phyloP scores from a whole-genome alignment of 768 basidiomycete species.

The Amanita muscaria region DNA sequence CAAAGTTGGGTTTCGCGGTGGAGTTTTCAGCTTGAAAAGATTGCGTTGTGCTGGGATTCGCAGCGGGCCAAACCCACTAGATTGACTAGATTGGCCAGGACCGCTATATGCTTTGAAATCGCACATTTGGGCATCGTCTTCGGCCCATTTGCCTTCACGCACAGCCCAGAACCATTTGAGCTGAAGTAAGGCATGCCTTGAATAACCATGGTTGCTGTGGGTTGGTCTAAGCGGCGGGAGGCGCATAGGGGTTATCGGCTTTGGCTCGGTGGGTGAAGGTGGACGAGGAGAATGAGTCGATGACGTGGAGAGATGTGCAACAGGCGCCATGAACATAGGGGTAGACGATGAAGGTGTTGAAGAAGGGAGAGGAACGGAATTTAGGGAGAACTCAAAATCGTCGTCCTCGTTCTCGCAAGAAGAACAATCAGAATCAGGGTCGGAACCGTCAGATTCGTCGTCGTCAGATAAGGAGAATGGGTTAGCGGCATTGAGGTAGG shows the following conservation, averaged over 20 bases:
- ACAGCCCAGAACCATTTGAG: constrained; percentile 55
- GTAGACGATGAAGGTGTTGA: not conserved
- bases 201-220: constrained; percentile 53
- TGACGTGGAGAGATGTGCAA: constrained; percentile 4
- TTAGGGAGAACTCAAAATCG: constrained; percentile 9
- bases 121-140: constrained; percentile 16
- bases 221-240: constrained; percentile 28
- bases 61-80: not conserved
- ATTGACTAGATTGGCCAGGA: not conserved
- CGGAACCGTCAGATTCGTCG: not conserved
- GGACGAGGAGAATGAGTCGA: constrained; percentile 2
- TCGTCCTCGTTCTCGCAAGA: constrained; percentile 1
- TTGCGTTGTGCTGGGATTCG: not conserved
- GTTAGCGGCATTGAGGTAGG: not conserved
- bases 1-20: constrained; percentile 10
- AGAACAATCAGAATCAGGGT: constrained; percentile 4
- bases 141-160: constrained; percentile 44
- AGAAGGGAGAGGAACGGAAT: not conserved
- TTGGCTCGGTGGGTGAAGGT: not conserved
- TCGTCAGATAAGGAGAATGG: not conserved
- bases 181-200: constrained; percentile 49
- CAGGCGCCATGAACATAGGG: constrained; percentile 1
- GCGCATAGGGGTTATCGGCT: constrained; percentile 8
- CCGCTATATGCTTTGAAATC: not conserved
- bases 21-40: constrained; percentile 5